A percentile compares a stretch with the other conserved stretches of the same genome.
These are phyloP conservation scores for Apophysomyces trapeziformis DNA, from an alignment of 371 early-diverging fungal species.

Conservation along the genomic window DNA sequence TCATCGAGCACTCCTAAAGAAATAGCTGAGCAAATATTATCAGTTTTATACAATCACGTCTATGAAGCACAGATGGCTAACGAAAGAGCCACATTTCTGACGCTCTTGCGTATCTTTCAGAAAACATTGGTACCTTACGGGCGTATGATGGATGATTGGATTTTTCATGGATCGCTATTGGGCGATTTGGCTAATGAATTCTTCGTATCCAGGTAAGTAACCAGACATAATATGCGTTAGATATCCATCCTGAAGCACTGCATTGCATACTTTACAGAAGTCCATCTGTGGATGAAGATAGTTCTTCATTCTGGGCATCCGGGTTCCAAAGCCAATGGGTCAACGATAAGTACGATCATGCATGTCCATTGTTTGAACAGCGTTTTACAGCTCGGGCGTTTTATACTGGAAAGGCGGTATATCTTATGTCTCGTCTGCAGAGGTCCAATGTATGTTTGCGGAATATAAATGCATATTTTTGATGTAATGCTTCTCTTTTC, in stretches of 20 bases:
- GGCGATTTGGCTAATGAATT: constrained; percentile 40
- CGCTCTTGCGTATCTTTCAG: constrained; percentile 24
- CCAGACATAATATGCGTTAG: neutral
- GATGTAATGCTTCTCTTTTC: neutral
- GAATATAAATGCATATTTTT: neutral
- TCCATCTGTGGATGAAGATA: constrained; percentile 4
- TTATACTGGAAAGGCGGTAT: constrained; percentile 42
- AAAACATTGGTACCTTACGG: constrained; percentile 36
- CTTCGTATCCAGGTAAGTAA: constrained; percentile 28
- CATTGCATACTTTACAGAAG: neutral
- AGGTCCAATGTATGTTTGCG: neutral
- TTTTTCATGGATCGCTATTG: constrained; percentile 33
- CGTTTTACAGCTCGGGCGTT: constrained; percentile 25
- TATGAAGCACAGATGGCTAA: constrained; percentile 29
- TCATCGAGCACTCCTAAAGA: neutral
- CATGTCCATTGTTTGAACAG: constrained; percentile 37
- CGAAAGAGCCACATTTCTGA: constrained; percentile 14
- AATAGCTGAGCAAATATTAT: constrained; percentile 24
- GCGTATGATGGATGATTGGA: constrained; percentile 46
- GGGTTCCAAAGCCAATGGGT: constrained; percentile 20
- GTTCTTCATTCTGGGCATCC: constrained; percentile 27
- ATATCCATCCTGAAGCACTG: too few relatives aligned
- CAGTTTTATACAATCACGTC: constrained; percentile 25
- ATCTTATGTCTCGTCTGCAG: constrained; percentile 23
- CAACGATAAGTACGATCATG: neutral